phyloP scores from a whole-genome alignment of 345 rosid species.

The Passiflora organensis region DNA sequence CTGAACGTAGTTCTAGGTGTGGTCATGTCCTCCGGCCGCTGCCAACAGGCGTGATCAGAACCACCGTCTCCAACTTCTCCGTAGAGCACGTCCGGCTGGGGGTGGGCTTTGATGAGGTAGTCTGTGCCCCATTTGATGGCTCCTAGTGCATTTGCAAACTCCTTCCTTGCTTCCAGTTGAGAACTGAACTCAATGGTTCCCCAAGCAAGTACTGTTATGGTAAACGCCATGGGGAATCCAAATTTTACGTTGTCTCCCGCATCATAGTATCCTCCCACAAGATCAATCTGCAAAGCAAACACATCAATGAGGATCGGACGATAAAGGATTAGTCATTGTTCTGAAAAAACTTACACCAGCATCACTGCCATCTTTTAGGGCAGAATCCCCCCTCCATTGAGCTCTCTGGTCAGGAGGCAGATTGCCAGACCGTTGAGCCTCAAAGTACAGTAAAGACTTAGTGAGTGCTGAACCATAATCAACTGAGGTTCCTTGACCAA shows the following conservation, averaged over 20 bases:
- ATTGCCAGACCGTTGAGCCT: neutral
- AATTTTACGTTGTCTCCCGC: slow-evolving; percentile 66
- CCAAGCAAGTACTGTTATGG: slow-evolving; percentile 57
- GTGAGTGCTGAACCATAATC: neutral
- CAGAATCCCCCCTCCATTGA: slow-evolving; percentile 1
- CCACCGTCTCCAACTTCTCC: slow-evolving; percentile 40
- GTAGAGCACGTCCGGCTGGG: slow-evolving; percentile 37
- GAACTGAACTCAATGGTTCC: slow-evolving; percentile 41
- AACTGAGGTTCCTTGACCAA: neutral
- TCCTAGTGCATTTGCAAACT: slow-evolving; percentile 42
- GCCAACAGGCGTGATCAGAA: slow-evolving; percentile 55
- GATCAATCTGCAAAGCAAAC: slow-evolving; percentile 29
- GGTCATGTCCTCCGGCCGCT: slow-evolving; percentile 40
- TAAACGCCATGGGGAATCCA: slow-evolving; percentile 63
- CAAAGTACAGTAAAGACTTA: neutral
- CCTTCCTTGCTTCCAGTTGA: slow-evolving; percentile 38
- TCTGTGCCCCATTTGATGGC: slow-evolving; percentile 63
- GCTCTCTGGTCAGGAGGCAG: neutral
- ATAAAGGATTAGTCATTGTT: too few relatives aligned
- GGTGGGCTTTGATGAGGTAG: slow-evolving; percentile 54
- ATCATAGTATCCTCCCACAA: slow-evolving; percentile 61
- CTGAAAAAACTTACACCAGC: neutral
- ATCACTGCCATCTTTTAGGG: neutral
- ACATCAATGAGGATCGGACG: too few relatives aligned
- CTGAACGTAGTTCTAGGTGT: slow-evolving; percentile 1